These are phyloP conservation scores for Dorcoceras hygrometricum DNA, from an alignment of 257 asterid species.

Conservation along the genomic window DNA sequence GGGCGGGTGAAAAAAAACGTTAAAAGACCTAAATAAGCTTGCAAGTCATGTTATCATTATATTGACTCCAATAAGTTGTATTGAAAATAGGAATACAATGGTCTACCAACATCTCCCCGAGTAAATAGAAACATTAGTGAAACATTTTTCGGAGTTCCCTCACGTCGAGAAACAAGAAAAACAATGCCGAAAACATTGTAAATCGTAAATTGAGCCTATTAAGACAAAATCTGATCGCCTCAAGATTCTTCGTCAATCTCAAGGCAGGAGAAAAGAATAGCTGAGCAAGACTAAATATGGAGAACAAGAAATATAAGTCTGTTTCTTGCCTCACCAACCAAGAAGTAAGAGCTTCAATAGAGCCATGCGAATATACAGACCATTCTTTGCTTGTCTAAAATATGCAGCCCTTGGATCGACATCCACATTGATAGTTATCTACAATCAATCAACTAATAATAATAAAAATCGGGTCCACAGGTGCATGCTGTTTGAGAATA, in stretches of 20 bases:
- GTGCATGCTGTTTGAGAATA: neutral
- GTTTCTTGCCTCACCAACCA: conserved; percentile 55
- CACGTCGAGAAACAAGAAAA: no score
- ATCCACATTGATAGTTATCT: conserved; percentile 84
- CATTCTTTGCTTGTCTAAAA: conserved; percentile 85
- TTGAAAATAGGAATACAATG: no score
- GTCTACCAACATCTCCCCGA: no score
- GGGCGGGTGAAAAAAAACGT: no score
- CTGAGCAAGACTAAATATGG: neutral
- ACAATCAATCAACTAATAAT: neutral
- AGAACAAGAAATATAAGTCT: neutral
- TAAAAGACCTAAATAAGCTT: no score
- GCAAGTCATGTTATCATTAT: no score
- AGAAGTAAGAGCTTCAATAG: conserved; percentile 78
- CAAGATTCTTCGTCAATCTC: neutral
- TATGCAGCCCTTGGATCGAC: conserved; percentile 79
- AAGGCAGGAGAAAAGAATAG: neutral
- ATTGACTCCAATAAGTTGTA: no score
- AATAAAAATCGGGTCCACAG: neutral
- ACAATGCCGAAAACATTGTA: no score
- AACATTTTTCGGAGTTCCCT: no score
- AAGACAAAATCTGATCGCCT: neutral
- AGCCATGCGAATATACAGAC: conserved; percentile 84
- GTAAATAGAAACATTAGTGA: no score
- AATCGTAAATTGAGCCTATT: neutral